These are phyloP conservation scores for Pseudocercospora crystallina DNA, from an alignment of 2,329 filamentous ascomycete genomes.

Conservation along the genomic window DNA sequence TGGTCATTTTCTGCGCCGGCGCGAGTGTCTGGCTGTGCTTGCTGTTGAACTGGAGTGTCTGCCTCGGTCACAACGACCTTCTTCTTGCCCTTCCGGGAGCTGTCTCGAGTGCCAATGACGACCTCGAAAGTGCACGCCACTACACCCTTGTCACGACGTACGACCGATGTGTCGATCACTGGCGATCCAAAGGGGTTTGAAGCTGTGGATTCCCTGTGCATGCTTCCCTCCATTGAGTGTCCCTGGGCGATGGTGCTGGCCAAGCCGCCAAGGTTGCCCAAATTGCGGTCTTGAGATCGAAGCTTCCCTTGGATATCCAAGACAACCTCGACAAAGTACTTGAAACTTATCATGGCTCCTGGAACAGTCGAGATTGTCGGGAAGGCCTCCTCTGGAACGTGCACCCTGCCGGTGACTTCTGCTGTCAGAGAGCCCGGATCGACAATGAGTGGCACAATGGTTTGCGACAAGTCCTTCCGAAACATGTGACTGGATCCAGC, in stretches of 20 bases:
- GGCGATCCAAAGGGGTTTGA: slow-evolving; percentile 45
- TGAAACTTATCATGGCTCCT: slow-evolving; percentile 91
- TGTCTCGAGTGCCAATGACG: slow-evolving; percentile 82
- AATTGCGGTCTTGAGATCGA: slow-evolving; percentile 64
- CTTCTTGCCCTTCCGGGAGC: slow-evolving; percentile 49
- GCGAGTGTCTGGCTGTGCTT: slow-evolving; percentile 8
- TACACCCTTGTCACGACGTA: slow-evolving; percentile 88
- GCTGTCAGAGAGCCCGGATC: slow-evolving; percentile 76
- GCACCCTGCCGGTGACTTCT: slow-evolving; percentile 77
- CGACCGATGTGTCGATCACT: slow-evolving; percentile 82
- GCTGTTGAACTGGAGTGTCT: not conserved
- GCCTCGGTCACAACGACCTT: slow-evolving; percentile 33
- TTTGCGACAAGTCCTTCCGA: slow-evolving; percentile 88
- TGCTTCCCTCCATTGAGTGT: not conserved
- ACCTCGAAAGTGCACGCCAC: slow-evolving; percentile 83
- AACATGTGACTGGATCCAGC: slow-evolving; percentile 89
- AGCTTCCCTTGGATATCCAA: slow-evolving; percentile 88
- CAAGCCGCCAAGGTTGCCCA: slow-evolving; percentile 28
- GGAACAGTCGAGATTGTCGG: slow-evolving; percentile 89
- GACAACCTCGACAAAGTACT: slow-evolving; percentile 89
- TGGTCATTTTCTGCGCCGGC: slow-evolving; percentile 7
- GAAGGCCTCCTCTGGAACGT: slow-evolving; percentile 86
- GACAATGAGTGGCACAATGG: slow-evolving; percentile 83
- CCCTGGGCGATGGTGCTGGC: slow-evolving; percentile 24
- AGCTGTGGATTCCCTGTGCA: slow-evolving; percentile 15